Percentiles rank a stretch among this genome's conserved stretches.
phyloP scores from a whole-genome alignment of 768 basidiomycete genomes.

The Rhodotorula paludigena region DNA sequence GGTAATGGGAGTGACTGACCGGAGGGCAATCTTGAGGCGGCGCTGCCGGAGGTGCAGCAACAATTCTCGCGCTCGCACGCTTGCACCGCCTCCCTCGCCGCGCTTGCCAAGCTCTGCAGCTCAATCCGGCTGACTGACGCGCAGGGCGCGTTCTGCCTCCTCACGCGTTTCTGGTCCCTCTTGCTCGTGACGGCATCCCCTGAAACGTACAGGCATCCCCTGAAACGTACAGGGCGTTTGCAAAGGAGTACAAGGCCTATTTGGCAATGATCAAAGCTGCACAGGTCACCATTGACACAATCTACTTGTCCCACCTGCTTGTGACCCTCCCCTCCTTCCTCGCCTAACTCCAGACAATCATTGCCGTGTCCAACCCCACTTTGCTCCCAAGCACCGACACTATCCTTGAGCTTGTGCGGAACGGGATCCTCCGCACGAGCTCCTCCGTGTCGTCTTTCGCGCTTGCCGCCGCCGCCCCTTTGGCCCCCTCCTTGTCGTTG shows the following conservation, averaged over 20 bases:
- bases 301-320: slow-evolving; percentile 5
- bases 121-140: neutral
- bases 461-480: too few species aligned
- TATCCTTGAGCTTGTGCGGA: slow-evolving; percentile 10
- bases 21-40: too few species aligned
- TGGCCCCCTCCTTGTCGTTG: too few species aligned
- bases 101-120: neutral
- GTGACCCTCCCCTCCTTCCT: neutral
- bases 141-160: slow-evolving; percentile 2
- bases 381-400: neutral
- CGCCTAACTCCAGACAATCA: neutral
- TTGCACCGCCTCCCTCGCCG: too few species aligned
- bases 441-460: too few species aligned
- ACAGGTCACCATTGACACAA: neutral
- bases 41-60: too few species aligned
- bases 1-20: too few species aligned
- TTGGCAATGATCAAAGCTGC: neutral
- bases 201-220: too few species aligned
- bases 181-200: neutral
- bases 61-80: too few species aligned
- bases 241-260: neutral
- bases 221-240: neutral
- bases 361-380: neutral
- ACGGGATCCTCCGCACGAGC: slow-evolving; percentile 9
- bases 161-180: neutral